Evolutionary conservation across 1,139 yeast genomes (phyloP).

Genomic region (Scheffersomyces quercinus): DNA sequence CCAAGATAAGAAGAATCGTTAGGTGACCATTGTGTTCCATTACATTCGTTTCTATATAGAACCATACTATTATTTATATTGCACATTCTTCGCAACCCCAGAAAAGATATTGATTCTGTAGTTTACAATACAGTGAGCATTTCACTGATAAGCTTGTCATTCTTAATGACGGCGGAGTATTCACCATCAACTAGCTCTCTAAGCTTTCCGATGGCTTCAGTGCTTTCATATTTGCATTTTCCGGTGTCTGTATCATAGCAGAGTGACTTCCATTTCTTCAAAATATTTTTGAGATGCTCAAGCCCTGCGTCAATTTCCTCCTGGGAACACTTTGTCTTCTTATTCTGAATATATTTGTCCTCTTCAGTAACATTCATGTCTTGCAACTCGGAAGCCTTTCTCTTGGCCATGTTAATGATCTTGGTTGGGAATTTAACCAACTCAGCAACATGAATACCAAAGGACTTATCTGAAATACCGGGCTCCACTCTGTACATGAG

Average conservation of each 20-base stretch:
- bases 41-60: neutral
- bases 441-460: conserved; percentile 97
- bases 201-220: conserved; percentile 41
- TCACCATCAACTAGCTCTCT: conserved; percentile 32
- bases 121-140: conserved; percentile 33
- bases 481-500: conserved; percentile 87
- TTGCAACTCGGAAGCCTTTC: conserved; percentile 87
- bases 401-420: conserved; percentile 90
- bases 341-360: conserved; percentile 40
- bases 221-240: conserved; percentile 27
- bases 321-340: conserved; percentile 52
- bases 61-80: neutral
- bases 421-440: conserved; percentile 88
- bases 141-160: conserved; percentile 45
- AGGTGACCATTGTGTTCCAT: neutral
- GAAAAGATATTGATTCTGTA: neutral
- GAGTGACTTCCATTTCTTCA: conserved; percentile 61
- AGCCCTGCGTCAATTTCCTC: conserved; percentile 61
- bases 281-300: conserved; percentile 50
- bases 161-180: conserved; percentile 20
- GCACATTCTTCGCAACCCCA: conserved; percentile 1
- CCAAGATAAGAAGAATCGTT: conserved; percentile 7
- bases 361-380: conserved; percentile 51
- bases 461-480: conserved; percentile 91
- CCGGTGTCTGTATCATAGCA: conserved; percentile 43